These are phyloP conservation scores for Beta lomatogona DNA, from an alignment of 179 eudicot species.

Conservation along the genomic window DNA sequence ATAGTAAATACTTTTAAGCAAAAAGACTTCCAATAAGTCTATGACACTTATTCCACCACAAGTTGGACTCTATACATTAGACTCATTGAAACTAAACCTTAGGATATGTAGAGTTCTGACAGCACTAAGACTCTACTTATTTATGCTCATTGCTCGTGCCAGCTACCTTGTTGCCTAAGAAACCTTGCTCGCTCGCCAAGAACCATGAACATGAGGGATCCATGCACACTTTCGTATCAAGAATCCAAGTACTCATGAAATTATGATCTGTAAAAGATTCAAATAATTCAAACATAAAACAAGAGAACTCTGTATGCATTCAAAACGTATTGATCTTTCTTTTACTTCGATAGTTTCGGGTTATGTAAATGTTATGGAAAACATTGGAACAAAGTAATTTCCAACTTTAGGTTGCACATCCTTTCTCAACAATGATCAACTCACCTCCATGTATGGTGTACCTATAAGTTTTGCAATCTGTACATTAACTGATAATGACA, in stretches of 20 bases:
- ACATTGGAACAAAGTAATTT: neutral
- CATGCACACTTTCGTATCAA: too few species aligned
- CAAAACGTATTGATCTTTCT: neutral
- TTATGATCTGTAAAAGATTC: neutral
- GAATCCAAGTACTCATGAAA: neutral
- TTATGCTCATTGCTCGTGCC: too few species aligned
- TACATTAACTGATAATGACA: neutral
- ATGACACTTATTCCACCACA: too few species aligned
- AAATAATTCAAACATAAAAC: neutral
- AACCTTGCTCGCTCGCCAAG: too few species aligned
- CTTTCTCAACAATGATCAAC: neutral
- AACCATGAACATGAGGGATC: too few species aligned
- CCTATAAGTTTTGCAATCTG: neutral
- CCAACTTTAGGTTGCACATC: neutral
- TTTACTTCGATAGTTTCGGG: neutral
- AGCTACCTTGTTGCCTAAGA: too few species aligned
- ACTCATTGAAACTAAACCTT: too few species aligned
- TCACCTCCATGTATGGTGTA: neutral
- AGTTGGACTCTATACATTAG: too few species aligned
- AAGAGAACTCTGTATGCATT: neutral
- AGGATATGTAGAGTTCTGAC: too few species aligned
- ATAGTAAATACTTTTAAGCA: too few species aligned
- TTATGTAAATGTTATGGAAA: neutral
- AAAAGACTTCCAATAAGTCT: too few species aligned
- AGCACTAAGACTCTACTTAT: too few species aligned